Base-by-base conservation (phyloP, 108 stramenopile species). In the Nannochloropsis salina region DNA sequence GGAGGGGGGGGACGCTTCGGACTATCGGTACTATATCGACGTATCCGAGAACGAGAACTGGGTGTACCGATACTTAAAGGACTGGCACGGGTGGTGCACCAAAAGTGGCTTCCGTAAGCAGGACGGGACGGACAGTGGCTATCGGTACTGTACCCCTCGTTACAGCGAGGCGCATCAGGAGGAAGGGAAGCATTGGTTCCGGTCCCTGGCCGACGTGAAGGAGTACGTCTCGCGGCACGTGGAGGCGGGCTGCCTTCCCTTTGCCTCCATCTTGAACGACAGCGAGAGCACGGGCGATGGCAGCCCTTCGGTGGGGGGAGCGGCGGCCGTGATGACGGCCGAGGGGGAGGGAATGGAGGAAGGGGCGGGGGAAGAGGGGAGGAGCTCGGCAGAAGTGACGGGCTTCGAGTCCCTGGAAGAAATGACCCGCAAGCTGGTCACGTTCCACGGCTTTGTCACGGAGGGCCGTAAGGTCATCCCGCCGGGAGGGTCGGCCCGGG, bases 131-230 rank as follows among this genome's bases (percentile, higher is more conserved):
- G 61, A 74, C 4, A 74, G 0, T n/a, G 61, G 61, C 61, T 74
- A 74, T n/a, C 61, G 61, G 61, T 74, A 74, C 61, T 74, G 61
- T 74, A n/a, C 61, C 2, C 61, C 61, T 74, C 15, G 20, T n/a
- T 74, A 74, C 6, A n/a, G 61, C 20, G 61, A 74, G 2, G 61
- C 61, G 61, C 61, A 74, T 6, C 61, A 74, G 61, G 5, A 74
- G 61, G 61, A 74, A 74, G 61, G 61, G 61, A 74, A 74, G 61
- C 20, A 74, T 74, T 74, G 61, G 61, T 74, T 74, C n/a, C 61
- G 61, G 61, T 74, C 61, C 3, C n/a, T 74, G 61, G 4, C 61
- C 61, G 61, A 74, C 61, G 61, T 74, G 6, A 74, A 74, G 2
- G 61, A 4, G 15, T 74, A n/a, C n/a, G 61, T 74, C 20, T 15